Evolutionary conservation across 805 yeast genomes (phyloP).

Genomic region (Cyberlindnera japonica): DNA sequence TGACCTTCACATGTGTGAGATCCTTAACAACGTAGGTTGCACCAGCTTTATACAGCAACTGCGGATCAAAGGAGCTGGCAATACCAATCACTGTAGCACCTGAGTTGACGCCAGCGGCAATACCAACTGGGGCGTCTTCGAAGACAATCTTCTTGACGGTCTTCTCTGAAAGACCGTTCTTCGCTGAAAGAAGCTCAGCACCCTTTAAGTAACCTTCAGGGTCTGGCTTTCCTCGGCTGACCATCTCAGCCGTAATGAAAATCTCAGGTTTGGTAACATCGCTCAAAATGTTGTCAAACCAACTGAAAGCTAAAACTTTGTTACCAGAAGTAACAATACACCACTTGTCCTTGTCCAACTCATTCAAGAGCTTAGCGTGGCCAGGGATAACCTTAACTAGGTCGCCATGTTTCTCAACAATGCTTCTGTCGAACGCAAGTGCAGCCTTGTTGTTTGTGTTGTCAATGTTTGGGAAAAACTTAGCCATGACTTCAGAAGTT

Average conservation of each 20-base stretch:
- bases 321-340: conserved; percentile 92
- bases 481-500: conserved; percentile 71
- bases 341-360: conserved; percentile 51
- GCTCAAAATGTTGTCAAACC: conserved; percentile 61
- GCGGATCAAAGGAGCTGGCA: conserved; percentile 70
- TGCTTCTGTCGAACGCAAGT: conserved; percentile 54
- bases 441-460: conserved; percentile 58
- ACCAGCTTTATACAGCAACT: conserved; percentile 53
- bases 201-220: conserved; percentile 67
- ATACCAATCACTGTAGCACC: conserved; percentile 84
- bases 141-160: conserved; percentile 56
- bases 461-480: conserved; percentile 74
- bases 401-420: conserved; percentile 70
- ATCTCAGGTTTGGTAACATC: conserved; percentile 60
- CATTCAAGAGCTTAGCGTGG: conserved; percentile 57
- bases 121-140: conserved; percentile 91
- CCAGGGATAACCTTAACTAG: conserved; percentile 76
- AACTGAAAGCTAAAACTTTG: conserved; percentile 67
- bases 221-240: conserved; percentile 78
- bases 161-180: conserved; percentile 33
- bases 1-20: conserved; percentile 36
- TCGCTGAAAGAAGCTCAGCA: conserved; percentile 44
- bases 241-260: conserved; percentile 82
- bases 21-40: conserved; percentile 81
- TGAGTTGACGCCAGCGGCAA: conserved; percentile 78